Evolutionary conservation across 805 yeast species (phyloP).

Genomic region (Starmerella roubikii): DNA sequence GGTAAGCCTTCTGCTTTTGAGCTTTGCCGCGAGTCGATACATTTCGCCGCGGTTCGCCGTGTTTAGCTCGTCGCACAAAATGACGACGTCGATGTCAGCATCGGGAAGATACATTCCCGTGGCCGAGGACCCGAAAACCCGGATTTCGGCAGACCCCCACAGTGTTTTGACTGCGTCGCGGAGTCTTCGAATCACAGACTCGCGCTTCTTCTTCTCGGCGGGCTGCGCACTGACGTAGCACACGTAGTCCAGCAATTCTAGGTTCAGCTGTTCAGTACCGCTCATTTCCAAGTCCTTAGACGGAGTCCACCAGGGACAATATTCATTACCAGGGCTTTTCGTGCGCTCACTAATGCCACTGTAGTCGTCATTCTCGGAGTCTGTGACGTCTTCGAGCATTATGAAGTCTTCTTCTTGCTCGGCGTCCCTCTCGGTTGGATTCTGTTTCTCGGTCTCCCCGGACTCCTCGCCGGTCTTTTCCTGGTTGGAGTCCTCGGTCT

Average conservation of each 20-base stretch:
- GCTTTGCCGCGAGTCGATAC: conserved; percentile 57
- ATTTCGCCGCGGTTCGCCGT: conserved; percentile 46
- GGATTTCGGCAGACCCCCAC: conserved; percentile 71
- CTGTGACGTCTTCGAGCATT: conserved; percentile 5
- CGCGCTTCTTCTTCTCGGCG: conserved; percentile 55
- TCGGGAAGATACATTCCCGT: conserved; percentile 89
- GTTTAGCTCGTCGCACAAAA: conserved; percentile 27
- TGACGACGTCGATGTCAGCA: conserved; percentile 89
- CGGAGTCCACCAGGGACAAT: neutral
- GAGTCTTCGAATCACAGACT: conserved; percentile 47
- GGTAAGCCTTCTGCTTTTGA: conserved; percentile 51
- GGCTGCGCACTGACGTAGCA: conserved; percentile 74
- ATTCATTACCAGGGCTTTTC: no score
- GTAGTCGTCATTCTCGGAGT: conserved; percentile 2
- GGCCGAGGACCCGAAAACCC: conserved; percentile 88
- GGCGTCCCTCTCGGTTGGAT: no score
- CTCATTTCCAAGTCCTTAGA: neutral
- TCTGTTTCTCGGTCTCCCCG: no score
- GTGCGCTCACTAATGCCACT: neutral
- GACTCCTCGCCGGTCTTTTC: neutral
- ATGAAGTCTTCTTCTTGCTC: conserved; percentile 7
- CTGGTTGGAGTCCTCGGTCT: neutral
- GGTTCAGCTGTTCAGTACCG: conserved; percentile 50
- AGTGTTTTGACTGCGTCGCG: conserved; percentile 37
- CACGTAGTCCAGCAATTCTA: conserved; percentile 74